These are phyloP conservation scores for Colletotrichum siamense DNA, from an alignment of 2,329 filamentous ascomycete genomes.

Conservation along the genomic window DNA sequence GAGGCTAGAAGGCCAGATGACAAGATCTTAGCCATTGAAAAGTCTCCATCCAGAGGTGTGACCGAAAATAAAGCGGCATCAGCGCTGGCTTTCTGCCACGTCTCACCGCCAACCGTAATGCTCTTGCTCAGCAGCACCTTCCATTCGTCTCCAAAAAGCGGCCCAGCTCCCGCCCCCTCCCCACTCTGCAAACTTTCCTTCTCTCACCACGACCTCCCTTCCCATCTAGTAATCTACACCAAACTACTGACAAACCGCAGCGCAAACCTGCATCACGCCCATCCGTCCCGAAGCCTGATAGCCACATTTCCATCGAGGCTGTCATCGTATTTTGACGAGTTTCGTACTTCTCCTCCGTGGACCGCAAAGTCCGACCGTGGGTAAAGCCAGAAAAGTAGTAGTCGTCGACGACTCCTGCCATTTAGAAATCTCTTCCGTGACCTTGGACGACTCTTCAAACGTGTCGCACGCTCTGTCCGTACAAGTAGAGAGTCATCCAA, in stretches of 20 bases:
- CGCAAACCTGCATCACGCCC: constrained; percentile 4
- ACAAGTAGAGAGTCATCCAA: constrained; percentile 19
- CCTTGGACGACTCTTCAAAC: constrained; percentile 18
- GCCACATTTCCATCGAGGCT: background rate
- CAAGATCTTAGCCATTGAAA: background rate
- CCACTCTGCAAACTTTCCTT: background rate
- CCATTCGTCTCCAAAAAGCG: background rate
- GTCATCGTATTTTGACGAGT: constrained; percentile 13
- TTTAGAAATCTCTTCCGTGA: constrained; percentile 21
- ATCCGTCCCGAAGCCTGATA: background rate
- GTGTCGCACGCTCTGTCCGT: constrained; percentile 17
- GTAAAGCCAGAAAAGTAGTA: constrained; percentile 18
- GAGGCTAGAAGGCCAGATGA: background rate
- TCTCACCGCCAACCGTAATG: background rate
- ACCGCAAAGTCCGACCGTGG: constrained; percentile 17
- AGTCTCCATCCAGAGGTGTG: background rate
- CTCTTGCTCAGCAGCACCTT: background rate
- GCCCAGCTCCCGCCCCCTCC: background rate
- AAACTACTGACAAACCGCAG: constrained; percentile 12
- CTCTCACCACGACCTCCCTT: background rate
- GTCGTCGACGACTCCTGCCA: constrained; percentile 18
- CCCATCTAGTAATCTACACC: background rate
- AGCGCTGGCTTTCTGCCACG: background rate
- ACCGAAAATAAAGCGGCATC: background rate
- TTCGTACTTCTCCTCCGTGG: background rate